Conservation (phyloP, 495 filamentous ascomycete species). For the Neurospora sublineolata region DNA sequence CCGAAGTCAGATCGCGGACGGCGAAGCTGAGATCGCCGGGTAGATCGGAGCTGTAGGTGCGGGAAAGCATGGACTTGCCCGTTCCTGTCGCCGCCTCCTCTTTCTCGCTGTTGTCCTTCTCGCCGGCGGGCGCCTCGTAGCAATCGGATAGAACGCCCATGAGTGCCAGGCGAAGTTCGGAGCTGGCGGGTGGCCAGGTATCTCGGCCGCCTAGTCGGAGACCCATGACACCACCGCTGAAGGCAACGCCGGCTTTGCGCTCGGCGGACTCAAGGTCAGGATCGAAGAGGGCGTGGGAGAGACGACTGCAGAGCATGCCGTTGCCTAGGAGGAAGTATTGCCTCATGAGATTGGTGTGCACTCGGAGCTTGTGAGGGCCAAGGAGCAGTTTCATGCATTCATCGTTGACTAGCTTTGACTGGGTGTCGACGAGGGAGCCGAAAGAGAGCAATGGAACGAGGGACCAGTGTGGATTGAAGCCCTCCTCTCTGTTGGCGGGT, state of each 20-base stretch:
- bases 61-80: constrained; percentile 1
- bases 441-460: constrained; percentile 66
- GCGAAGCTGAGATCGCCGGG: constrained; percentile 79
- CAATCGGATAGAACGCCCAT: constrained; percentile 78
- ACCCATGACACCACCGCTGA: constrained; percentile 64
- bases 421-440: constrained; percentile 56
- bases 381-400: constrained; percentile 74
- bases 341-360: constrained; percentile 67
- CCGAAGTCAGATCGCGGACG: constrained; percentile 63
- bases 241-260: constrained; percentile 51
- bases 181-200: constrained; percentile 87
- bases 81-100: not conserved
- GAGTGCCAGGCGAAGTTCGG: constrained; percentile 75
- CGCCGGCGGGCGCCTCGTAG: constrained; percentile 29
- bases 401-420: constrained; percentile 64
- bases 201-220: constrained; percentile 64
- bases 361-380: constrained; percentile 54
- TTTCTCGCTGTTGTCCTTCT: not conserved
- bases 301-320: constrained; percentile 65
- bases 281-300: constrained; percentile 77
- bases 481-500: not conserved
- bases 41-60: constrained; percentile 39
- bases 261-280: constrained; percentile 75
- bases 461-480: constrained; percentile 59
- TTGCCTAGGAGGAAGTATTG: constrained; percentile 76